These are phyloP conservation scores for Linum lewisii DNA, from an alignment of 345 rosid genomes.

Conservation along the genomic window DNA sequence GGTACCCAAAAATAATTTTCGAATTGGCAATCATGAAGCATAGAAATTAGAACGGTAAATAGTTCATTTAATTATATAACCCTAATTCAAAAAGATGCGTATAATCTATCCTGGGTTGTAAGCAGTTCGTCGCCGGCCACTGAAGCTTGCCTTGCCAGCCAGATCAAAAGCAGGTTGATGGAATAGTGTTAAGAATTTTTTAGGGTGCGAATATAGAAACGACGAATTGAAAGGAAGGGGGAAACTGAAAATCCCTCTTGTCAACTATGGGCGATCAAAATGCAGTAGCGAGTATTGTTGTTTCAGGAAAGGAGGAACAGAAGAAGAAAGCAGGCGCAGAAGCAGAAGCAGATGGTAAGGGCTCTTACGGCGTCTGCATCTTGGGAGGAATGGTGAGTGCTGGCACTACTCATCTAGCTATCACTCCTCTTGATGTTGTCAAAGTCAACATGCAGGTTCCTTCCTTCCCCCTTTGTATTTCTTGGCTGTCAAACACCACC, in stretches of 20 bases:
- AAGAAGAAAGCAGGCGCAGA: neutral
- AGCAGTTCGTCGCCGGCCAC: too few relatives aligned
- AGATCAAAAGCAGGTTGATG: too few relatives aligned
- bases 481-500: neutral
- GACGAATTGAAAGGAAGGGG: neutral
- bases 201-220: too few relatives aligned
- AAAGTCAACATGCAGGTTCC: slow-evolving; percentile 69
- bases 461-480: neutral
- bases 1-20: too few relatives aligned
- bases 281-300: neutral
- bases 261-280: neutral
- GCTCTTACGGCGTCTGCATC: slow-evolving; percentile 37
- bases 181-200: too few relatives aligned
- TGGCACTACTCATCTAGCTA: slow-evolving; percentile 47
- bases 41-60: too few relatives aligned
- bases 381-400: slow-evolving; percentile 62
- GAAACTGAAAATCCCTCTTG: neutral
- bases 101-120: too few relatives aligned
- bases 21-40: too few relatives aligned
- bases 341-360: neutral
- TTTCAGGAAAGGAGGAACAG: neutral
- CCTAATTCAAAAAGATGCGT: too few relatives aligned
- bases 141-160: too few relatives aligned
- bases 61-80: too few relatives aligned
- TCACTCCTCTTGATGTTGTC: slow-evolving; percentile 62